A percentile compares a stretch with the other conserved stretches of the same genome.
phyloP scores from a whole-genome alignment of 192 early-diverging fungal genomes.

The Entomortierella lignicola region DNA sequence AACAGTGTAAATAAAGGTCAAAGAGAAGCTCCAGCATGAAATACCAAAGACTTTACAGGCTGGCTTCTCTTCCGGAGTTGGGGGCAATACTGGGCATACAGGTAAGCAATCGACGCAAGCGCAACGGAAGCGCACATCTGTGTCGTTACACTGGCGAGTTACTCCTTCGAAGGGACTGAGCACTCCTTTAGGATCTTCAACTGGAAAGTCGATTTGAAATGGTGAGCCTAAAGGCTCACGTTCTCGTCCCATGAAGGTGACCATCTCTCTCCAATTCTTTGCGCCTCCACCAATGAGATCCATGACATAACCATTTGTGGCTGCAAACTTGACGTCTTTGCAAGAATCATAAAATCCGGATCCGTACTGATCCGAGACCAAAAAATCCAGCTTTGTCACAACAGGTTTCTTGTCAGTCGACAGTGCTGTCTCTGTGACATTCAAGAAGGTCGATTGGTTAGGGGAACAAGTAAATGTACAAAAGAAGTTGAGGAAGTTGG shows the following conservation, averaged over 20 bases:
- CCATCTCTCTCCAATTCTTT: conserved; percentile 64
- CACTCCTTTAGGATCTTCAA: conserved; percentile 30
- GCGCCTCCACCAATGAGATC: conserved; percentile 75
- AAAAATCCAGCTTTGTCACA: conserved; percentile 62
- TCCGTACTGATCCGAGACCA: conserved; percentile 66
- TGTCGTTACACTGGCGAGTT: conserved; percentile 63
- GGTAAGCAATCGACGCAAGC: conserved; percentile 71
- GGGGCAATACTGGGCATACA: conserved; percentile 64
- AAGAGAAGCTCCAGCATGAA: conserved; percentile 63
- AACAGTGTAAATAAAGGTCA: conserved; percentile 55
- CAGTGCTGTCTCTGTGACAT: conserved; percentile 57
- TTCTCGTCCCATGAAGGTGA: conserved; percentile 65
- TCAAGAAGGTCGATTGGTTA: conserved; percentile 72
- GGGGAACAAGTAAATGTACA: conserved; percentile 75
- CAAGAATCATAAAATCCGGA: conserved; percentile 69
- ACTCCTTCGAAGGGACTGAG: conserved; percentile 47
- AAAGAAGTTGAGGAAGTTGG: conserved; percentile 73
- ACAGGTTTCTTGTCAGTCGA: conserved; percentile 44
- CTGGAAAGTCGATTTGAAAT: conserved; percentile 73
- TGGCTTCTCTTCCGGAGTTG: conserved; percentile 57
- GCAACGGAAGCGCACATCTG: conserved; percentile 62
- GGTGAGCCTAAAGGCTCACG: conserved; percentile 67
- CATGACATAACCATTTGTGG: conserved; percentile 74
- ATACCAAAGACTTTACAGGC: conserved; percentile 59
- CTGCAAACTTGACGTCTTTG: conserved; percentile 75